These are phyloP conservation scores for Pichia eremophila DNA, from an alignment of 805 yeast species.

Conservation along the genomic window DNA sequence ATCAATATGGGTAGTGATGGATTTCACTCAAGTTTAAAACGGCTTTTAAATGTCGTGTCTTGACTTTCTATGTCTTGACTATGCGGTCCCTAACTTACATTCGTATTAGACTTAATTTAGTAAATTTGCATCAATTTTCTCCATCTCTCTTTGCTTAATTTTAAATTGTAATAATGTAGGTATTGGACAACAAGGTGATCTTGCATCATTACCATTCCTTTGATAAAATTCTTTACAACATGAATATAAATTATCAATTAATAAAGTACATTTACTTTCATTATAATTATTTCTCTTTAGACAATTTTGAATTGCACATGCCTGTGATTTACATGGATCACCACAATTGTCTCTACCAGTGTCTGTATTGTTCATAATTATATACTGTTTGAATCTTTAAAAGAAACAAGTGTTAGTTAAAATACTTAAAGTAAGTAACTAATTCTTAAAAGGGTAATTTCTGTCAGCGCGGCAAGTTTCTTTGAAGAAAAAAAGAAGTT, in stretches of 20 bases:
- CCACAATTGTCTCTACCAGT: neutral
- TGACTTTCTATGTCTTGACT: constrained; percentile 33
- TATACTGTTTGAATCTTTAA: too few species aligned
- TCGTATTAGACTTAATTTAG: constrained; percentile 3
- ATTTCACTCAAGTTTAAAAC: constrained; percentile 31
- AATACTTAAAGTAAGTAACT: too few species aligned
- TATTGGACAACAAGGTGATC: constrained; percentile 72
- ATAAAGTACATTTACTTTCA: constrained; percentile 63
- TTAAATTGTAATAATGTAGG: constrained; percentile 54
- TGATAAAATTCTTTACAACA: constrained; percentile 67
- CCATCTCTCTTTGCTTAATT: constrained; percentile 52
- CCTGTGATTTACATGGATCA: constrained; percentile 64
- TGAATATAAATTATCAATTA: constrained; percentile 60
- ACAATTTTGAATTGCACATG: constrained; percentile 82
- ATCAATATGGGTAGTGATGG: constrained; percentile 29
- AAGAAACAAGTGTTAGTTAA: too few species aligned
- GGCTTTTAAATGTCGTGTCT: constrained; percentile 50
- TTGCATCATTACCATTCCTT: constrained; percentile 46
- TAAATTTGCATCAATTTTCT: constrained; percentile 49
- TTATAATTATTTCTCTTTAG: constrained; percentile 50
- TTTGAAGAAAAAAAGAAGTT: too few species aligned
- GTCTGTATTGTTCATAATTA: too few species aligned
- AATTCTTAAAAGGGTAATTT: neutral
- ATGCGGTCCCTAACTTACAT: constrained; percentile 76
- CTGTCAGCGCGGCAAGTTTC: too few species aligned